Conservation (phyloP, 257 asterid genomes). For the Paraleonurus japonicus region DNA sequence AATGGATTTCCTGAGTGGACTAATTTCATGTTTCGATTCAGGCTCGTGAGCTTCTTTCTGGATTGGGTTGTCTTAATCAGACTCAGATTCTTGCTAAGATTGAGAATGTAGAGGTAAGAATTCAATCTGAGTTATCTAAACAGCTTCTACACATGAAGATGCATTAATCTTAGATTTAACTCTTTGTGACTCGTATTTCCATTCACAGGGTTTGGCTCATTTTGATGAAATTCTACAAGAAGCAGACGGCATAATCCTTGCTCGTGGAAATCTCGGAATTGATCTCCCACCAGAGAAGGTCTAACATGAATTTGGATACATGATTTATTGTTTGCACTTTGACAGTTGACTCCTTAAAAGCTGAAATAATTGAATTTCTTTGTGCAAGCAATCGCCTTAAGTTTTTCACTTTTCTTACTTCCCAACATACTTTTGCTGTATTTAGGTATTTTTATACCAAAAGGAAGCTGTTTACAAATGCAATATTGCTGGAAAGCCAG, state of each 20-base stretch:
- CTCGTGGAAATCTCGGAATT: constrained; percentile 95
- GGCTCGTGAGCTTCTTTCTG: constrained; percentile 84
- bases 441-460: constrained; percentile 86
- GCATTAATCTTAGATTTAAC: background rate
- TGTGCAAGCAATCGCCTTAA: constrained; percentile 4
- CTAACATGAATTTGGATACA: constrained; percentile 3
- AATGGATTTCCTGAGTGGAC: background rate
- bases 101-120: constrained; percentile 83
- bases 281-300: constrained; percentile 99
- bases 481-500: constrained; percentile 93
- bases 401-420: background rate
- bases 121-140: background rate
- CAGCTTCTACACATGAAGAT: constrained; percentile 8
- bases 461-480: constrained; percentile 87
- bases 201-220: constrained; percentile 68
- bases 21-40: constrained; percentile 31
- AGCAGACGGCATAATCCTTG: constrained; percentile 95
- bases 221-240: constrained; percentile 91
- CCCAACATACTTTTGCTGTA: background rate
- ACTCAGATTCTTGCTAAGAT: constrained; percentile 82
- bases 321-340: background rate
- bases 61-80: constrained; percentile 66
- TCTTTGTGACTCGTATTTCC: background rate
- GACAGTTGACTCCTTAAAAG: constrained; percentile 5
- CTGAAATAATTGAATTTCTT: background rate